Evolutionary conservation across 306 rosid species (phyloP).

Genomic region (Rosa rugosa): DNA sequence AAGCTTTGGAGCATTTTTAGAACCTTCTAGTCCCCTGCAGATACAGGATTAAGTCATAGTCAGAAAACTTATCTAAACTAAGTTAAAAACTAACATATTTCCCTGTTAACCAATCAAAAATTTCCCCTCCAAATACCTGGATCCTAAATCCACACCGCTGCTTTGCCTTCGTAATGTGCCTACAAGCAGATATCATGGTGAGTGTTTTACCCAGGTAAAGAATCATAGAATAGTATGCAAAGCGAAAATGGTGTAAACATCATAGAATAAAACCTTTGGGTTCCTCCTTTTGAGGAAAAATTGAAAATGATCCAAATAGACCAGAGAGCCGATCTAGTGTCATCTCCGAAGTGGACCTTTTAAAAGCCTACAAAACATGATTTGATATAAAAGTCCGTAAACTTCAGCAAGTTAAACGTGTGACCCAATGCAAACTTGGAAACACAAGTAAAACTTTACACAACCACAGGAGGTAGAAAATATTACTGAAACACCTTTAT

Average conservation of each 20-base stretch:
- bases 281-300: slow-evolving; percentile 66
- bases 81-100: background rate
- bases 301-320: slow-evolving; percentile 83
- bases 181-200: slow-evolving; percentile 33
- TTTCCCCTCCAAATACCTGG: slow-evolving; percentile 44
- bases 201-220: slow-evolving; percentile 16
- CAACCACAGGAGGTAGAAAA: background rate
- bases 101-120: slow-evolving; percentile 1
- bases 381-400: slow-evolving; percentile 12
- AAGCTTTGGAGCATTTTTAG: slow-evolving; percentile 54
- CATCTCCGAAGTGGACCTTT: slow-evolving; percentile 79
- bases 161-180: slow-evolving; percentile 65
- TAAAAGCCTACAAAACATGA: slow-evolving; percentile 52
- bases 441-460: background rate
- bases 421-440: background rate
- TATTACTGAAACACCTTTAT: background rate
- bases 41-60: slow-evolving; percentile 8
- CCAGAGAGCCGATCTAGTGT: slow-evolving; percentile 74
- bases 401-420: slow-evolving; percentile 1
- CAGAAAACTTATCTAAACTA: slow-evolving; percentile 1
- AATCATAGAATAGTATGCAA: background rate
- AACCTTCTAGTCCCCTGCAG: slow-evolving; percentile 58
- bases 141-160: slow-evolving; percentile 66
- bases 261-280: slow-evolving; percentile 49
- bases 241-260: background rate